A percentile compares a stretch with the other conserved stretches of the same genome.
phyloP scores from a whole-genome alignment of 352 stramenopile genomes.

The Peronospora destructor region DNA sequence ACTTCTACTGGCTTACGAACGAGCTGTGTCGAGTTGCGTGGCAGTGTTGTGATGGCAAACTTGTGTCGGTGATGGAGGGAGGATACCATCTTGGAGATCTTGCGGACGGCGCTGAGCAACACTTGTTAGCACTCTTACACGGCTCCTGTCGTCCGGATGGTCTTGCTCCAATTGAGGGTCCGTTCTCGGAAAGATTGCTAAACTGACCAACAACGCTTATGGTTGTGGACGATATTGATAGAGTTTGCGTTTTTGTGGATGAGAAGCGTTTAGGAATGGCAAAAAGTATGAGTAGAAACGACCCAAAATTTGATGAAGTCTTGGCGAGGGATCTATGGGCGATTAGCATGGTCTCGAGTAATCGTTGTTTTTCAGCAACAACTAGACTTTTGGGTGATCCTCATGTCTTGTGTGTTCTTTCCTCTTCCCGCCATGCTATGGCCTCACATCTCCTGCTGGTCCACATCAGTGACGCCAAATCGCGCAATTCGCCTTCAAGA shows the following conservation, averaged over 20 bases:
- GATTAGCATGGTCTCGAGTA: constrained; percentile 82
- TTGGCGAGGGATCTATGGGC: constrained; percentile 36
- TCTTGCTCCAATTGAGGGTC: not conserved
- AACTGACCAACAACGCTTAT: not conserved
- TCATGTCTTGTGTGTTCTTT: constrained; percentile 63
- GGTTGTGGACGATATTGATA: constrained; percentile 2
- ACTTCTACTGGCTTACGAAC: constrained; percentile 58
- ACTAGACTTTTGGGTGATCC: constrained; percentile 79
- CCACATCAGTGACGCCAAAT: constrained; percentile 78
- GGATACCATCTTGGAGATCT: constrained; percentile 48
- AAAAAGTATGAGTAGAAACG: constrained; percentile 3
- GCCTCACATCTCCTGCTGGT: constrained; percentile 50
- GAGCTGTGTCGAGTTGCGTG: constrained; percentile 37
- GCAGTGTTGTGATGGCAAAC: constrained; percentile 34
- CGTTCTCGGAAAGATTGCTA: too few species aligned
- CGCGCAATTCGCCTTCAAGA: constrained; percentile 72
- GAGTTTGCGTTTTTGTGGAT: not conserved
- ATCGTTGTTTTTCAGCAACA: constrained; percentile 84
- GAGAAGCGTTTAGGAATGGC: not conserved
- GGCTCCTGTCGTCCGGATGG: constrained; percentile 25
- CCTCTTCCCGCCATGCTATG: constrained; percentile 53
- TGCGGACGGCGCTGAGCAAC: constrained; percentile 42
- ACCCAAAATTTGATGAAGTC: constrained; percentile 6
- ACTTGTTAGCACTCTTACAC: constrained; percentile 41
- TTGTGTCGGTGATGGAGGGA: constrained; percentile 54